Evolutionary conservation across 2,329 filamentous ascomycete genomes (phyloP), one percentile per base, ranked within the genome.

Genomic region (Diplodia mutila): DNA sequence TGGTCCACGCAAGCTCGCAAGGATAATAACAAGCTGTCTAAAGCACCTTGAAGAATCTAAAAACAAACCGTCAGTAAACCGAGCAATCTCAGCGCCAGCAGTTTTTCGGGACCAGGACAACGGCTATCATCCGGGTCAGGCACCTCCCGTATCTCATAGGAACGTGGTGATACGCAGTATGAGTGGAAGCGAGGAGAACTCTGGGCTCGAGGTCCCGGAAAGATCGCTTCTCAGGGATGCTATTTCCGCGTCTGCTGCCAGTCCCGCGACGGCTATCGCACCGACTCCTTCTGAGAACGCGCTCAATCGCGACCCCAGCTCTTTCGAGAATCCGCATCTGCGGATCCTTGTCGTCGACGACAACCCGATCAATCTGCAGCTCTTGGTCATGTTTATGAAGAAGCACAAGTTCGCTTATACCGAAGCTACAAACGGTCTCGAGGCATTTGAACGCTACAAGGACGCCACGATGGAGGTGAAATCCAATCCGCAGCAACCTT

Each of bases 361-460:
- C 70, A 80, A 80, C 32, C 74, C 77, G 0, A 79, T 80, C 71
- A 80, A 80, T 65, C 74, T 80, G 8, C 75, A 75, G 0, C 73
- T 80, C 4, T 71, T 80, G 2, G 74, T 73, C 0, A 78, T 77
- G 5, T 78, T 80, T 52, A 71, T 79, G 27, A 73, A 76, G 49
- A 79, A 78, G 64, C 70, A 78, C 2, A 73, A 73, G 7, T 77
- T 79, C 66, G 69, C 71, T 2, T 76, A 77, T 65, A 70, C 72
- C 4, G 75, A 78, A 8, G 78, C 78, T 1, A 72, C 71, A 29
- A 76, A 80, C 39, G 78, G 78, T 9, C 72, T 78, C 8, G 76
- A 78, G 69, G 78, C 78, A 2, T 69, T 80, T 2, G 72, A 77
- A 0, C 68, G 69, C 11, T 69, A 78, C n/a, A 75, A 78, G n/a